Conservation (phyloP, 306 rosid genomes). For the Cercis canadensis region DNA sequence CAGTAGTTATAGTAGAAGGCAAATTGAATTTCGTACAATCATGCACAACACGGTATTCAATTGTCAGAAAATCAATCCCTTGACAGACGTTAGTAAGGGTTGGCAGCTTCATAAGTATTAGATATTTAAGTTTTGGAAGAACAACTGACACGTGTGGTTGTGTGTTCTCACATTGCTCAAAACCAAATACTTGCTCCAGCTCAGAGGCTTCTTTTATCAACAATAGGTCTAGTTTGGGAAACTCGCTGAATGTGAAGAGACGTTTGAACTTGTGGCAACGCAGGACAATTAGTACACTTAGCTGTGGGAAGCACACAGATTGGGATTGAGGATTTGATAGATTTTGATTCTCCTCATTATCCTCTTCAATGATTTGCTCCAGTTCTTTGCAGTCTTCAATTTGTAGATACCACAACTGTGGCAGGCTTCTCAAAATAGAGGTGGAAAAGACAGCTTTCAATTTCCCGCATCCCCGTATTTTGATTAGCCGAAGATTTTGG, state of each 20-base stretch:
- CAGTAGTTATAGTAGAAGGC: not conserved
- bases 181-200: not conserved
- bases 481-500: not conserved
- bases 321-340: not conserved
- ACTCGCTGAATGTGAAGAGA: not conserved
- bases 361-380: not conserved
- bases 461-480: not conserved
- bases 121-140: not conserved
- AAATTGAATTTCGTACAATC: constrained; percentile 18
- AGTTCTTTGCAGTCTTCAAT: not conserved
- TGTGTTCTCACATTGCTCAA: not conserved
- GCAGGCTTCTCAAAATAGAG: not conserved
- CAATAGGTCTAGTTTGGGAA: not conserved
- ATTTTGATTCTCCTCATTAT: not conserved
- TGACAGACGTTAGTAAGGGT: not conserved
- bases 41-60: not conserved
- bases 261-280: not conserved
- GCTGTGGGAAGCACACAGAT: not conserved
- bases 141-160: not conserved
- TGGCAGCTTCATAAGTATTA: not conserved
- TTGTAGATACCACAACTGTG: not conserved
- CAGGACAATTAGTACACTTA: not conserved
- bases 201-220: not conserved
- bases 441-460: not conserved
- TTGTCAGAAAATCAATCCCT: not conserved